phyloP scores from a whole-genome alignment of 495 filamentous ascomycete genomes.

The Aspergillus panamensis region DNA sequence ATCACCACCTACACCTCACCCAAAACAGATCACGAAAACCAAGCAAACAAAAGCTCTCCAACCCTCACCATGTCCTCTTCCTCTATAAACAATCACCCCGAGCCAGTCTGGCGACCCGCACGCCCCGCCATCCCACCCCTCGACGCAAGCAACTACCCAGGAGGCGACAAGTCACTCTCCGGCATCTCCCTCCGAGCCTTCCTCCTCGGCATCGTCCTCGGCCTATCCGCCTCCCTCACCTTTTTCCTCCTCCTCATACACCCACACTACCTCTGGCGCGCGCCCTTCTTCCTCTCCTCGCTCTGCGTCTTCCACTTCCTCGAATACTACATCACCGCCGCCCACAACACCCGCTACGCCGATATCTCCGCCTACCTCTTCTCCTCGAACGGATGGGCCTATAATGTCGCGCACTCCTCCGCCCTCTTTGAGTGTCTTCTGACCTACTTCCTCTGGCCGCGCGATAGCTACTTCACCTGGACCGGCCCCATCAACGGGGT shows the following conservation, averaged over 20 bases:
- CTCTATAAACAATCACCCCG: slow-evolving; percentile 1
- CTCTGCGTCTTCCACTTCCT: slow-evolving; percentile 91
- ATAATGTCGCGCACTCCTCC: slow-evolving; percentile 74
- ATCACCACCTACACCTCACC: too few relatives aligned
- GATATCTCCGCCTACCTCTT: slow-evolving; percentile 74
- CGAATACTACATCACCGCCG: slow-evolving; percentile 87
- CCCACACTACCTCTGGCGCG: slow-evolving; percentile 66
- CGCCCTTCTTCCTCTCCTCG: slow-evolving; percentile 71
- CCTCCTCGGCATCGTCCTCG: slow-evolving; percentile 50
- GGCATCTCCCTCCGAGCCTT: slow-evolving; percentile 78
- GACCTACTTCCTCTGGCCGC: slow-evolving; percentile 55
- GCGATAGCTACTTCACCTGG: slow-evolving; percentile 30
- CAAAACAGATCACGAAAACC: too few relatives aligned
- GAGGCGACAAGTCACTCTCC: slow-evolving; percentile 64
- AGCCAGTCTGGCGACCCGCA: not conserved
- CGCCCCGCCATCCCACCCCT: slow-evolving; percentile 9
- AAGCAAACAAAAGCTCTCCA: not conserved
- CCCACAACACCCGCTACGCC: slow-evolving; percentile 73
- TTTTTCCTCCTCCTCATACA: slow-evolving; percentile 34
- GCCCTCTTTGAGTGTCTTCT: slow-evolving; percentile 70
- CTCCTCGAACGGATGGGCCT: slow-evolving; percentile 77
- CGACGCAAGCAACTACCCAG: slow-evolving; percentile 45
- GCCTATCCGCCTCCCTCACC: slow-evolving; percentile 42
- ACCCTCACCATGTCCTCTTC: not conserved
- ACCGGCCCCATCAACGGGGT: slow-evolving; percentile 21